Conservation (phyloP, 1,284 basidiomycete genomes). For the Ganoderma sp. region DNA sequence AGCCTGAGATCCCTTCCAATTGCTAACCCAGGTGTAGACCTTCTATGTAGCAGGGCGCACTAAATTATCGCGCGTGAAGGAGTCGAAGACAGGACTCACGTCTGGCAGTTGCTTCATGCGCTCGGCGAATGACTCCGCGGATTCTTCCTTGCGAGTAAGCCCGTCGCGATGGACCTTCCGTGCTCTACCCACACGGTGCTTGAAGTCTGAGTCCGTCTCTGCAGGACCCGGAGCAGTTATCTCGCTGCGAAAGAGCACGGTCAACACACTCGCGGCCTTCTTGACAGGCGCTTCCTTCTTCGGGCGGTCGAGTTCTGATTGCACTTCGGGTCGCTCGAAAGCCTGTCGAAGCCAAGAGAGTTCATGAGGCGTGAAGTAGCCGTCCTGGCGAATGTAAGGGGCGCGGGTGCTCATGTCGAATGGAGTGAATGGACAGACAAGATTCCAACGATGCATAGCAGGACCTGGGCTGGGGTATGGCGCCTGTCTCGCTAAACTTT, state of each 20-base stretch:
- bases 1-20: background rate
- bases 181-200: background rate
- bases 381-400: background rate
- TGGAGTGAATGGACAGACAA: too few relatives aligned
- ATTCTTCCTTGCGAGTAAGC: background rate
- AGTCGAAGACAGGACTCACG: background rate
- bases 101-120: background rate
- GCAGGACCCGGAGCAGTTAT: background rate
- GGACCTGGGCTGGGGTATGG: too few relatives aligned
- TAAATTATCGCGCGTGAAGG: too few relatives aligned
- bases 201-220: background rate
- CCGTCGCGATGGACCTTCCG: background rate
- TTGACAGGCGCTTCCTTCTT: background rate
- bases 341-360: background rate
- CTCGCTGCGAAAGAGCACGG: background rate
- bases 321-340: background rate
- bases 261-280: background rate
- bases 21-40: background rate
- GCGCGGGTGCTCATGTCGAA: background rate
- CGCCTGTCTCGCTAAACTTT: too few relatives aligned
- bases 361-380: background rate
- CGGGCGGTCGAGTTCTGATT: background rate
- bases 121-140: background rate
- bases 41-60: background rate
- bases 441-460: too few relatives aligned